Evolutionary conservation across 345 rosid species (phyloP), one percentile per base, ranked within the genome.

Genomic region (Syzygium grande): DNA sequence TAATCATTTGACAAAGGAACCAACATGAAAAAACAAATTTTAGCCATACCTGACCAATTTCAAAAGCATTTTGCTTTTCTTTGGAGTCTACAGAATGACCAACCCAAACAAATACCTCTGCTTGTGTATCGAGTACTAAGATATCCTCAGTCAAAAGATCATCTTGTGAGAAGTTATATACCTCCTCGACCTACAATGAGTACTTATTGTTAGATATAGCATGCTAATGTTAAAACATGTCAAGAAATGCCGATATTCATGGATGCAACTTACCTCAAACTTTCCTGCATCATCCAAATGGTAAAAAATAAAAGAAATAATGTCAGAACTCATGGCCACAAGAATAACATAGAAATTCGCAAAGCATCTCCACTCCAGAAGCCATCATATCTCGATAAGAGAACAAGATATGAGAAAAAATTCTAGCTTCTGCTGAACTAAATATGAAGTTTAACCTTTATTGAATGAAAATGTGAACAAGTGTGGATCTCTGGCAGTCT

Each of bases 21-120:
- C 21, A 84, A 84, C 88, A 80, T 30, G 14, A 21, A n/a, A 73
- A 54, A 23, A 85, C 43, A 38, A 41, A 49, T 91, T 84, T 19
- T 87, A 88, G 84, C n/a, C 79, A 55, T 94, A 97, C 99, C 97
- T 94, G 98, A 89, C 97, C 99, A 93, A 94, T 92, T 86, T 94
- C 98, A 89, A 96, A 96, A 88, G 95, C 98, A 91, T 84, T 93
- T 90, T 94, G 96, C 92, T 97, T 96, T 89, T 96, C 97, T 91
- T 94, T 95, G 85, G 97, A 43, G 83, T 96, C 99, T 54, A 92
- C 97, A 23, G 92, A 94, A 85, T 96, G 98, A 79, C 99, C 99
- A 91, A 97, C 95, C 99, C 99, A 98, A 88, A 97, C 95, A 92
- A 96, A 98, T 83, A 96, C 98, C 90, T 98, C 99, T 63, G 98